Base-by-base conservation (phyloP, 805 yeast species). In the Wickerhamomyces xylosicus region DNA sequence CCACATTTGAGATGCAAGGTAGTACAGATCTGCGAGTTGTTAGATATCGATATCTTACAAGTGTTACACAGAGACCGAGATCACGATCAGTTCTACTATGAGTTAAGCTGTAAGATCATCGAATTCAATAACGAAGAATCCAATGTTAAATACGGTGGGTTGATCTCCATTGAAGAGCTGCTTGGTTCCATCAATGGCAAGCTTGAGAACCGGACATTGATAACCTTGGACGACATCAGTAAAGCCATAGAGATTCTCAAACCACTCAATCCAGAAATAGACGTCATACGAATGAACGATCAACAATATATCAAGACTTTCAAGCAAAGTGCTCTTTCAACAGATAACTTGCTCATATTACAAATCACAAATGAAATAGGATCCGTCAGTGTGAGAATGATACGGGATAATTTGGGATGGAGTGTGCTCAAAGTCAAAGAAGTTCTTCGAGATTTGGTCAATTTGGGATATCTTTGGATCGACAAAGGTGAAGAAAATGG, bases 381-480 rank as follows among this genome's bases (percentile, higher is more conserved):
- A 0, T 84, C 67, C 53, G 85, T 86, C 1, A 71, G 85, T 3
- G 66, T 69, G 6, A 60, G 75, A 2, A 57, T 87, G 21, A 60
- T 90, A 31, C 57, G 69, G 13, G 96, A 81, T 48, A 92, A 90
- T 52, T 72, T 79, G 42, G 67, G 68, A 1, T 90, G 98, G 98
- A 75, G 71, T 37, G 53, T 54, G 2, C 62, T 72, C 3, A 63
- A 95, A 40, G 69, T 84, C 38, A 69, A 69, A 45, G 62, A 77
- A 0, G 79, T 78, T 4, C 53, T 90, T 5, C 79, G 83, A 31
- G 90, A 83, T 35, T 77, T 90, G 85, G 81, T 89, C 1, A 67
- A 81, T 45, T 70, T 70, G 37, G 97, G 97, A 3, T 66, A 86
- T 39, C 61, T 90, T 13, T 90, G 98, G 98, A 62, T 87, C 1